A percentile compares a stretch with the other conserved stretches of the same genome.
Conservation (phyloP, 176 grass and related monocot genomes). For the Avena sativa region DNA sequence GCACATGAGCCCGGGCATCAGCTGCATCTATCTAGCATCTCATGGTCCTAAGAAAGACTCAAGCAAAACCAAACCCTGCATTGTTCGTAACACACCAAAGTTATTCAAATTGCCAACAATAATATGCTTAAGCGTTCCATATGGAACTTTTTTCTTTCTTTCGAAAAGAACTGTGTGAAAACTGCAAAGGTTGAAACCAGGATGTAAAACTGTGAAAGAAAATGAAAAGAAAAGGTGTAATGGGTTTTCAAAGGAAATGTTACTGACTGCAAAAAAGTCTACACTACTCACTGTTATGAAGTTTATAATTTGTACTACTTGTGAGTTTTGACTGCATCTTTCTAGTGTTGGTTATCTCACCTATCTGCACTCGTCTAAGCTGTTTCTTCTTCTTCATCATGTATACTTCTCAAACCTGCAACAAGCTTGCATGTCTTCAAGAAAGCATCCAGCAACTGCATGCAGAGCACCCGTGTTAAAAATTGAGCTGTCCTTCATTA, state of each 20-base stretch:
- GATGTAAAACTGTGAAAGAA: not conserved
- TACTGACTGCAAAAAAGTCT: not conserved
- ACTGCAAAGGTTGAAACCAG: not conserved
- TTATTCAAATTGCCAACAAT: not conserved
- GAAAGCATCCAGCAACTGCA: conserved; percentile 83
- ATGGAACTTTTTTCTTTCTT: not conserved
- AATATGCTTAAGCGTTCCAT: not conserved
- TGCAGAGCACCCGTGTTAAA: conserved; percentile 26
- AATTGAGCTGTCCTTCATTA: not conserved
- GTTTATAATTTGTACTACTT: not conserved
- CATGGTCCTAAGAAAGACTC: conserved; percentile 7
- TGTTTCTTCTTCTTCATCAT: conserved; percentile 39
- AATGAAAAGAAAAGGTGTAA: not conserved
- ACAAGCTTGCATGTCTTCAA: conserved; percentile 83
- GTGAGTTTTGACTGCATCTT: not conserved
- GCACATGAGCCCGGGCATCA: conserved; percentile 10
- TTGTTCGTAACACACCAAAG: conserved; percentile 4
- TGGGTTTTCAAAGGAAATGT: not conserved
- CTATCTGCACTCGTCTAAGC: conserved; percentile 33
- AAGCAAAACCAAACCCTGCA: conserved; percentile 27
- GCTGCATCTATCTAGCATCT: conserved; percentile 27
- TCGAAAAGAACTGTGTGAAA: not conserved
- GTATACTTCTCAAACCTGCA: conserved; percentile 64
- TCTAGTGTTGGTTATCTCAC: conserved; percentile 32
- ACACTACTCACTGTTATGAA: not conserved